Conservation (phyloP, 2,329 filamentous ascomycete genomes). For the Venturia nashicola region DNA sequence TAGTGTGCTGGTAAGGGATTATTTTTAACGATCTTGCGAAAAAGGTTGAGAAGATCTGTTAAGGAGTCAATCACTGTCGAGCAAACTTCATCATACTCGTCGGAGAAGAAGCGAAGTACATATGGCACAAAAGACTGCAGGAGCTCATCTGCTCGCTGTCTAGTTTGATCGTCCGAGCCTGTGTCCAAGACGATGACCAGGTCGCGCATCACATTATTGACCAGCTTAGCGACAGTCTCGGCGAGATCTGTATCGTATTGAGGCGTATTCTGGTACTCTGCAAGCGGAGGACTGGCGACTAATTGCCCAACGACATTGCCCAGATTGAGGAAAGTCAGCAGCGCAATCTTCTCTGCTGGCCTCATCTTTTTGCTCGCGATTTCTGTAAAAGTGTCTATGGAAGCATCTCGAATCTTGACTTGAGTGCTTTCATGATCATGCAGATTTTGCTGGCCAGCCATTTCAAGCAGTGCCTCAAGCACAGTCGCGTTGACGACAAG, state of each 20-base stretch:
- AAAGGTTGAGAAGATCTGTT: conserved; percentile 81
- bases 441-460: conserved; percentile 62
- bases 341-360: conserved; percentile 78
- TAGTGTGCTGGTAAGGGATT: conserved; percentile 60
- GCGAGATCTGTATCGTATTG: conserved; percentile 93
- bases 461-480: conserved; percentile 71
- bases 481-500: conserved; percentile 84
- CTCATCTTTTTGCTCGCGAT: conserved; percentile 98
- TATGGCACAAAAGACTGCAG: conserved; percentile 76
- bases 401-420: conserved; percentile 60
- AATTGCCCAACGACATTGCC: conserved; percentile 76
- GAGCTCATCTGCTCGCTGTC: conserved; percentile 65
- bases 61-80: conserved; percentile 89
- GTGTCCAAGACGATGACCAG: conserved; percentile 79
- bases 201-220: conserved; percentile 80
- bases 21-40: conserved; percentile 63
- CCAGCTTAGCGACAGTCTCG: conserved; percentile 87
- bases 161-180: conserved; percentile 48
- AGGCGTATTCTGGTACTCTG: conserved; percentile 65
- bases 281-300: conserved; percentile 67
- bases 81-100: conserved; percentile 97
- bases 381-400: conserved; percentile 89
- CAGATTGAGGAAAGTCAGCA: conserved; percentile 85
- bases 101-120: conserved; percentile 85
- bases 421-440: conserved; percentile 14